Percentiles rank a stretch among this genome's conserved stretches.
phyloP scores from a whole-genome alignment of 495 filamentous ascomycete genomes.

The Tuber indicum region DNA sequence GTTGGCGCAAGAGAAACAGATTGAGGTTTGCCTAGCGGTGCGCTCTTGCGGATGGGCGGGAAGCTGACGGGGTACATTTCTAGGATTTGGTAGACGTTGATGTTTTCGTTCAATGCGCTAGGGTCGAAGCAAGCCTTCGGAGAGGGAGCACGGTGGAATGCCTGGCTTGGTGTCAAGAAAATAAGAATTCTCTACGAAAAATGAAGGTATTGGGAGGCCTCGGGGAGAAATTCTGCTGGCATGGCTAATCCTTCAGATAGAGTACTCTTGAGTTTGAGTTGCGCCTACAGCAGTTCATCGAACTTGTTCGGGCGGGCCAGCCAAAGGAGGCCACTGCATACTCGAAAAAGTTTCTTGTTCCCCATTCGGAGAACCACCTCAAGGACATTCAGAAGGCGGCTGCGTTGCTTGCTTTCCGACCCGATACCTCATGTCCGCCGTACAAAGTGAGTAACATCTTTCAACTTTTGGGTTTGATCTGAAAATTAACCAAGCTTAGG shows the following conservation, averaged over 20 bases:
- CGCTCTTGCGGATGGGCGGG: background rate
- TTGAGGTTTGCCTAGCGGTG: conserved; percentile 48
- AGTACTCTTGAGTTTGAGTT: conserved; percentile 89
- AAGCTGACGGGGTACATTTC: conserved; percentile 8
- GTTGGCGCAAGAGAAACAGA: conserved; percentile 63
- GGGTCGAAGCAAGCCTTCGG: conserved; percentile 64
- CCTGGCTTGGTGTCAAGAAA: conserved; percentile 83
- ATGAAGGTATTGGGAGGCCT: conserved; percentile 56
- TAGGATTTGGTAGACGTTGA: conserved; percentile 76
- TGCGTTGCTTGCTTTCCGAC: conserved; percentile 67
- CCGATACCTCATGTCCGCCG: conserved; percentile 55
- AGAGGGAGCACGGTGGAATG: conserved; percentile 68
- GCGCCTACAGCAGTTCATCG: conserved; percentile 91
- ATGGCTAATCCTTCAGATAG: conserved; percentile 44
- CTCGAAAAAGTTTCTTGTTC: conserved; percentile 70
- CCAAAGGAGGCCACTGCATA: conserved; percentile 70
- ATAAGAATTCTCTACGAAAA: conserved; percentile 78
- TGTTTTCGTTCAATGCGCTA: conserved; percentile 76
- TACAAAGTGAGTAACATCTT: conserved; percentile 51
- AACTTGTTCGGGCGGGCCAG: conserved; percentile 65
- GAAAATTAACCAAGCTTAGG: conserved; percentile 45
- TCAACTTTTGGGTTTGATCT: background rate
- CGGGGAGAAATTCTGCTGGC: background rate
- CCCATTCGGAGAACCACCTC: conserved; percentile 60
- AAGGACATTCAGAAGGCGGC: conserved; percentile 64